Conservation (phyloP, 108 stramenopile genomes). For the Aurantiochytrium sp. region DNA sequence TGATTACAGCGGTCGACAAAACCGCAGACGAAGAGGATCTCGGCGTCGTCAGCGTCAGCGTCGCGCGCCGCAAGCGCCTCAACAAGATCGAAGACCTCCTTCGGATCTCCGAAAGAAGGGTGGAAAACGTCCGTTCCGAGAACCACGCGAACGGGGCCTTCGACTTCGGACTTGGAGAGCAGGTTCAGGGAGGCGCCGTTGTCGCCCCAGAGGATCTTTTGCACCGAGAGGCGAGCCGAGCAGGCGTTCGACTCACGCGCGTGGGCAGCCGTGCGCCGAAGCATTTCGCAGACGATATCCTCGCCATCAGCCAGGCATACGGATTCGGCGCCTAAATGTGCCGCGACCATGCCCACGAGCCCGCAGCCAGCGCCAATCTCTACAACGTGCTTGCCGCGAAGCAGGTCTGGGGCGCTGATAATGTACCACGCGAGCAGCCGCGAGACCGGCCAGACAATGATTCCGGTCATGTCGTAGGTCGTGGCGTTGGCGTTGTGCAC, state of each 20-base stretch:
- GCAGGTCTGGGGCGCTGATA: not conserved
- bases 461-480: not conserved
- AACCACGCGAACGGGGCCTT: not conserved
- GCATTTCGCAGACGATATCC: not conserved
- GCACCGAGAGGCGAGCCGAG: not conserved
- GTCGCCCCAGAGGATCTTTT: not conserved
- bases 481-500: not conserved
- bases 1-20: constrained; percentile 20
- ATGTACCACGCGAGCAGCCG: not conserved
- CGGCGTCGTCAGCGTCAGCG: not conserved
- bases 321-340: not conserved
- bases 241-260: not conserved
- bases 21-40: not conserved
- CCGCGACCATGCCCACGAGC: not conserved
- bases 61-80: not conserved
- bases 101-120: not conserved
- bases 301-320: not conserved
- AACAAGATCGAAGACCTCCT: constrained; percentile 2
- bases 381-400: not conserved
- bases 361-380: constrained; percentile 33
- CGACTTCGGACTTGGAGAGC: not conserved
- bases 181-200: not conserved
- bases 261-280: not conserved
- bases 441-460: constrained; percentile 17
- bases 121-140: constrained; percentile 14